Evolutionary conservation across 208 protist genomes (phyloP).

Genomic region (Trypanosoma caninum): DNA sequence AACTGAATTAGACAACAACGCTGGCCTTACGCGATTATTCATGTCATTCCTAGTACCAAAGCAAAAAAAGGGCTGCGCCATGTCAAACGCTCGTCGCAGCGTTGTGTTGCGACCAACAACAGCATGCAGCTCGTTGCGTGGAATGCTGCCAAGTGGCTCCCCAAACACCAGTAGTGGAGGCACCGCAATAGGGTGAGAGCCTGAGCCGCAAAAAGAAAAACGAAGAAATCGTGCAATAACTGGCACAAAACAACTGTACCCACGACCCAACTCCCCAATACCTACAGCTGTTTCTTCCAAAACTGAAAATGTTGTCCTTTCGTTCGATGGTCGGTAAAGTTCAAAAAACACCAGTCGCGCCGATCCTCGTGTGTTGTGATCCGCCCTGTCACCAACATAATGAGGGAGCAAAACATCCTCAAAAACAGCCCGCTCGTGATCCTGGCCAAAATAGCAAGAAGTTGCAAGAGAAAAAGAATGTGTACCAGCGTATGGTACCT

Average conservation of each 20-base stretch:
- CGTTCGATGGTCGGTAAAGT: not conserved
- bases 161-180: constrained; percentile 28
- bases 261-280: not conserved
- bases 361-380: not conserved
- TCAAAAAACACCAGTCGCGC: constrained; percentile 18
- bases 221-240: constrained; percentile 29
- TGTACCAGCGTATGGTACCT: constrained; percentile 11
- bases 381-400: not conserved
- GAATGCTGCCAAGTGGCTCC: constrained; percentile 12
- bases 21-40: not conserved
- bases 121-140: constrained; percentile 1
- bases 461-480: constrained; percentile 19
- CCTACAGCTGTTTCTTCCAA: not conserved
- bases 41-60: not conserved
- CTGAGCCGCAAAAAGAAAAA: constrained; percentile 19
- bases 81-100: constrained; percentile 1
- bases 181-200: constrained; percentile 9
- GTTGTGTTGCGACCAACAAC: constrained; percentile 8
- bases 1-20: not conserved
- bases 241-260: constrained; percentile 11
- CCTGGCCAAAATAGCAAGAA: constrained; percentile 21
- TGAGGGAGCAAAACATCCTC: constrained; percentile 22
- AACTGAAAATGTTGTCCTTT: not conserved
- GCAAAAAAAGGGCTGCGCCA: not conserved
- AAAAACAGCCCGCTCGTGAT: constrained; percentile 20